Evolutionary conservation across 495 filamentous ascomycete genomes (phyloP).

Genomic region (Sphaerosporella brunnea): DNA sequence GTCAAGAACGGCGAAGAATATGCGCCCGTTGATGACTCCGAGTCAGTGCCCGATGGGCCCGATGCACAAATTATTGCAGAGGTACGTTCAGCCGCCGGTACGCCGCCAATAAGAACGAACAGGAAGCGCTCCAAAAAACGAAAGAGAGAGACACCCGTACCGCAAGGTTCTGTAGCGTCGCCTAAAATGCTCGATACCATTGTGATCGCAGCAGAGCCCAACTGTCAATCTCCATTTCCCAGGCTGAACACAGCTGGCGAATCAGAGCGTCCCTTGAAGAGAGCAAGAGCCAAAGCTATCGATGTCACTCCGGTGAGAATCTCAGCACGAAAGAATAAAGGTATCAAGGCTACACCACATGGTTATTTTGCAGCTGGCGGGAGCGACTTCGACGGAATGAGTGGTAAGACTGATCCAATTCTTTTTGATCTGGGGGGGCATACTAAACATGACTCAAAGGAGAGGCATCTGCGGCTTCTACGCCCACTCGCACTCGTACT

Average conservation of each 20-base stretch:
- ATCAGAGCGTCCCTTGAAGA: not conserved
- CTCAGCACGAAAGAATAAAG: not conserved
- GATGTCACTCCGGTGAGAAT: not conserved
- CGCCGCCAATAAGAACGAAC: not conserved
- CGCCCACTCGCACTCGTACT: not conserved
- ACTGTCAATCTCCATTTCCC: not conserved
- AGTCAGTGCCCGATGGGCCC: not conserved
- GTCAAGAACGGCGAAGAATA: not conserved
- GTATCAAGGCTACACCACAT: not conserved
- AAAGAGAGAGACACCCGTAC: not conserved
- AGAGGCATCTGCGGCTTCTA: not conserved
- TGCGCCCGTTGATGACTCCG: not conserved
- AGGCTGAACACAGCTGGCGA: not conserved
- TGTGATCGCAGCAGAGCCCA: not conserved
- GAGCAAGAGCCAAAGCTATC: not conserved
- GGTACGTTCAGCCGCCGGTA: not conserved
- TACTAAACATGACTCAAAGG: not conserved
- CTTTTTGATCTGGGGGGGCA: too few species aligned
- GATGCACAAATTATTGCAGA: too few species aligned
- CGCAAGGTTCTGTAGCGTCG: not conserved
- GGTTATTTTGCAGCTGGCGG: not conserved
- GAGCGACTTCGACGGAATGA: not conserved
- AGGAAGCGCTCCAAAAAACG: not conserved
- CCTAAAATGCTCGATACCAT: not conserved
- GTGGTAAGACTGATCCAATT: not conserved